A percentile compares a stretch with the other conserved stretches of the same genome.
These are phyloP conservation scores for Tetrahymena malaccensis DNA, from an alignment of 73 alveolate species.

Conservation along the genomic window DNA sequence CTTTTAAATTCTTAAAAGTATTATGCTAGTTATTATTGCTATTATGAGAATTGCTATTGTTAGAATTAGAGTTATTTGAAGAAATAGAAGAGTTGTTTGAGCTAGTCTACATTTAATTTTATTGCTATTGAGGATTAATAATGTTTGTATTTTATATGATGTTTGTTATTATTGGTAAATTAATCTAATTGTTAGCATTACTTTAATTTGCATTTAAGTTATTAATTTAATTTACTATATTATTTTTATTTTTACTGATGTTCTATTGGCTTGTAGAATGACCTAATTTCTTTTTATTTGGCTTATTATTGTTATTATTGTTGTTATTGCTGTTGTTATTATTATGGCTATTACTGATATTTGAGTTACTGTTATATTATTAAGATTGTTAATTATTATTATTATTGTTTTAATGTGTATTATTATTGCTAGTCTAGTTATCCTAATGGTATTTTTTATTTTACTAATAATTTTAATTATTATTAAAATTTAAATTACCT, in stretches of 20 bases:
- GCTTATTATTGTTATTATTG: neutral
- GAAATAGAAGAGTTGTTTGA: neutral
- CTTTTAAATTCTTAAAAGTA: neutral
- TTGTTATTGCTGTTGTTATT: too few relatives aligned
- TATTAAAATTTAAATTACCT: neutral
- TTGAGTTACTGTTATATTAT: neutral
- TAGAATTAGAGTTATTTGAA: neutral
- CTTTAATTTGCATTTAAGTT: neutral
- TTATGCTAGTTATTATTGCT: neutral
- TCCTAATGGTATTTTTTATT: neutral
- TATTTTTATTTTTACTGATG: neutral
- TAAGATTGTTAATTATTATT: neutral
- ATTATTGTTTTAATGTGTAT: neutral
- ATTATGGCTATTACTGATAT: too few relatives aligned
- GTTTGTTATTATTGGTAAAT: neutral
- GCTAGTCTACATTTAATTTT: neutral
- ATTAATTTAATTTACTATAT: neutral
- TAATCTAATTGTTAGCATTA: neutral
- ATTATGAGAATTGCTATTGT: neutral
- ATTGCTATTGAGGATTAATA: neutral
- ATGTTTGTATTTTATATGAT: neutral
- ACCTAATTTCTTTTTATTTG: neutral
- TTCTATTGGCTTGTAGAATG: neutral
- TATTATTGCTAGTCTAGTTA: neutral
- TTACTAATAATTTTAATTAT: neutral